Percentiles rank a stretch among this genome's conserved stretches.
phyloP scores from a whole-genome alignment of 352 stramenopile species.

The Phytophthora fragariae region DNA sequence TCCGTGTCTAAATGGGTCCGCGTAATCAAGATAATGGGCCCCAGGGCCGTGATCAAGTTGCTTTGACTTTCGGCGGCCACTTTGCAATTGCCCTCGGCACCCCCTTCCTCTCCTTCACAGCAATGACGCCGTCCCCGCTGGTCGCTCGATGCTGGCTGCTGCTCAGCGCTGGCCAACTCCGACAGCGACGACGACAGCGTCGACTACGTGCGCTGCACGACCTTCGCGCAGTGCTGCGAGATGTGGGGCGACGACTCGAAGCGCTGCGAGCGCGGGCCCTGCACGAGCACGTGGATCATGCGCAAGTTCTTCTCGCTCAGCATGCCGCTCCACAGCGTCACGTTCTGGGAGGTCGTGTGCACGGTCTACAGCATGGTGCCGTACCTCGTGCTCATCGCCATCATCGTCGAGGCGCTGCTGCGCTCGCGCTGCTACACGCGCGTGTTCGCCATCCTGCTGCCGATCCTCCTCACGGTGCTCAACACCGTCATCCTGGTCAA shows the following conservation, averaged over 20 bases:
- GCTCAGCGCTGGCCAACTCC: constrained; percentile 7
- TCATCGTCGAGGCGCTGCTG: constrained; percentile 47
- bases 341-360: constrained; percentile 53
- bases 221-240: constrained; percentile 50
- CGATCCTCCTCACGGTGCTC: constrained; percentile 46
- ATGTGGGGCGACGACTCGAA: constrained; percentile 51
- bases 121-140: constrained; percentile 10
- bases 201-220: constrained; percentile 39
- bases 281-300: constrained; percentile 46
- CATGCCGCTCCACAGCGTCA: constrained; percentile 47
- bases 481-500: constrained; percentile 53
- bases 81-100: constrained; percentile 17
- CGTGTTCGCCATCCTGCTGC: constrained; percentile 48
- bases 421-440: constrained; percentile 48
- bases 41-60: background rate
- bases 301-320: constrained; percentile 63
- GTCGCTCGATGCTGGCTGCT: constrained; percentile 1
- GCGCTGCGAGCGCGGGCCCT: constrained; percentile 51
- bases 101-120: background rate
- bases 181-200: constrained; percentile 36
- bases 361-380: constrained; percentile 58
- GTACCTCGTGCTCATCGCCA: constrained; percentile 49
- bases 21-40: constrained; percentile 19
- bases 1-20: constrained; percentile 8
- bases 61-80: constrained; percentile 12